Percentiles rank a stretch among this genome's conserved stretches.
phyloP scores from a whole-genome alignment of 805 yeast genomes.

The Blastobotrys parvus region DNA sequence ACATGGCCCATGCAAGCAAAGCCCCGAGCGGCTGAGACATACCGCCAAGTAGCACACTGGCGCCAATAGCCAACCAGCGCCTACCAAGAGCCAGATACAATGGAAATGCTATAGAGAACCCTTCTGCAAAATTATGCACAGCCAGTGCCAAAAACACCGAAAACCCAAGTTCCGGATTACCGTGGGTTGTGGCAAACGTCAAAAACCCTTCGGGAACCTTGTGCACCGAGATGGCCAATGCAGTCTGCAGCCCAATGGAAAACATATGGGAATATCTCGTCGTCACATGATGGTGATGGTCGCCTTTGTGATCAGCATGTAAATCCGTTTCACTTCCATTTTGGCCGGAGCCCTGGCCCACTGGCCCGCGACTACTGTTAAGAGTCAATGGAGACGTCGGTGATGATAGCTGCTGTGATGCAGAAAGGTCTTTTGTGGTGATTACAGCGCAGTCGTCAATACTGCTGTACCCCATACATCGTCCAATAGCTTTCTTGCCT shows the following conservation, averaged over 20 bases:
- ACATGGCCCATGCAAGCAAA: constrained; percentile 49
- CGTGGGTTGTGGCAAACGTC: constrained; percentile 66
- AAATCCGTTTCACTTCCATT: background rate
- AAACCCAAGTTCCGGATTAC: constrained; percentile 62
- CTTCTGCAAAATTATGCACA: constrained; percentile 88
- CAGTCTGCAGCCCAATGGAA: constrained; percentile 84
- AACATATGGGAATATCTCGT: constrained; percentile 72
- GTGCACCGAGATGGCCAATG: constrained; percentile 78
- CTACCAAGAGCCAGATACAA: constrained; percentile 67
- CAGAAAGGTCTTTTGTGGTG: background rate
- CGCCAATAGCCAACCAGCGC: constrained; percentile 51
- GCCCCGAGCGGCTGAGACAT: constrained; percentile 90
- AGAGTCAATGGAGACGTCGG: background rate
- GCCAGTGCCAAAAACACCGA: constrained; percentile 77
- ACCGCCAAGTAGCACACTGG: constrained; percentile 69
- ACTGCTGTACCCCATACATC: constrained; percentile 39
- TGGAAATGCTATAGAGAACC: constrained; percentile 89
- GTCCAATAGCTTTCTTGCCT: constrained; percentile 31
- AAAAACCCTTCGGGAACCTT: constrained; percentile 94
- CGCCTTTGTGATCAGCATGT: constrained; percentile 9
- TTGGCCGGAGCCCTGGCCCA: too few species aligned
- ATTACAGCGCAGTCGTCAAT: constrained; percentile 12
- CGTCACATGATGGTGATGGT: constrained; percentile 71
- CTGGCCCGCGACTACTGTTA: background rate
- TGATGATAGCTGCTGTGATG: background rate